phyloP scores from a whole-genome alignment of 345 rosid species.

The Lepidium didymum region DNA sequence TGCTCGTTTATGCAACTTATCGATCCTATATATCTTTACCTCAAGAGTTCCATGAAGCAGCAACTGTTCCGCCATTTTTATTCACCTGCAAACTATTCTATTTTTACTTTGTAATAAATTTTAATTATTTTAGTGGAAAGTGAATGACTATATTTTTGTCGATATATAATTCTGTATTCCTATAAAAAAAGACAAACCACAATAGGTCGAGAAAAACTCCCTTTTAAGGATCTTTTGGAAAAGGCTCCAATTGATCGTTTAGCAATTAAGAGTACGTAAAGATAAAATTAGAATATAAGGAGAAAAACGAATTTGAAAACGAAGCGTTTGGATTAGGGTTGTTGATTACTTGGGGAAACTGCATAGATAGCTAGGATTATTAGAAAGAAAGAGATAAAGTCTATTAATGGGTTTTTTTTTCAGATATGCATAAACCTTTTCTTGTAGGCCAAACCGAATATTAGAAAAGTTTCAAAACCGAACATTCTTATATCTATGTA shows the following conservation, averaged over 20 bases:
- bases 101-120: not conserved
- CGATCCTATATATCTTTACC: slow-evolving; percentile 42
- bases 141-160: not conserved
- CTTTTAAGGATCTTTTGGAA: not conserved
- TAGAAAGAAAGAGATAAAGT: slow-evolving; percentile 19
- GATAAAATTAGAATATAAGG: slow-evolving; percentile 13
- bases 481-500: not conserved
- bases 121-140: not conserved
- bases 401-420: slow-evolving; percentile 8
- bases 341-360: slow-evolving; percentile 20
- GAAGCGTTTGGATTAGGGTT: slow-evolving; percentile 24
- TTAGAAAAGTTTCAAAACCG: not conserved
- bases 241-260: not conserved
- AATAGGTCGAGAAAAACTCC: not conserved
- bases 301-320: not conserved
- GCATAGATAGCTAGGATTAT: not conserved
- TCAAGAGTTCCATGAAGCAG: slow-evolving; percentile 62
- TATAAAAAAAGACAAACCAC: not conserved
- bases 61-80: slow-evolving; percentile 21
- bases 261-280: not conserved
- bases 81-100: not conserved
- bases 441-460: slow-evolving; percentile 18
- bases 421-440: slow-evolving; percentile 7
- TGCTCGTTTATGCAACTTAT: slow-evolving; percentile 36
- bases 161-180: not conserved